A percentile compares a stretch with the other conserved stretches of the same genome.
phyloP scores from a whole-genome alignment of 106 monocot species.

The Dactylorhiza incarnata region DNA sequence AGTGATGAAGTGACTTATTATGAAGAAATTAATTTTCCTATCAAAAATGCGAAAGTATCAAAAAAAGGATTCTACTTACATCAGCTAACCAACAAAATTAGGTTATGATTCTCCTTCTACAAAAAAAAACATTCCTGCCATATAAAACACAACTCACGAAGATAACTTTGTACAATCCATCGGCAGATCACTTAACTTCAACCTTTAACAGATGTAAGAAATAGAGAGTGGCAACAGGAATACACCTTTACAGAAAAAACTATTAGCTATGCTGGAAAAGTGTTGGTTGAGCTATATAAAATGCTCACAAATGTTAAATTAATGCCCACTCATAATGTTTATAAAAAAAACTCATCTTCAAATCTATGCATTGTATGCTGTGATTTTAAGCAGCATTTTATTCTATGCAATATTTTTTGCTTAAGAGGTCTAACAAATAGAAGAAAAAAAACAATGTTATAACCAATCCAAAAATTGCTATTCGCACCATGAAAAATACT shows the following conservation, averaged over 20 bases:
- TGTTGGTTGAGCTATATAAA: too few species aligned
- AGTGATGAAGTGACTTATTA: neutral
- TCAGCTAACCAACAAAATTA: neutral
- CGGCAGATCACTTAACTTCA: neutral
- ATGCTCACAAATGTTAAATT: too few species aligned
- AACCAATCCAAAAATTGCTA: too few species aligned
- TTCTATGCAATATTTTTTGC: too few species aligned
- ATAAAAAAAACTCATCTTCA: too few species aligned
- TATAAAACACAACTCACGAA: neutral
- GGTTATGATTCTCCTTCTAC: neutral
- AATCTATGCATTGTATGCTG: too few species aligned
- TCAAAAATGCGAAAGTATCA: neutral
- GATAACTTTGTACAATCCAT: neutral
- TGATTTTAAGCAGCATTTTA: too few species aligned
- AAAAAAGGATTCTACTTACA: neutral
- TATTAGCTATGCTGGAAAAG: too few species aligned
- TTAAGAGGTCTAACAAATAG: too few species aligned
- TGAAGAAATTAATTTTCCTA: neutral
- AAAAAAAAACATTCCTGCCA: neutral
- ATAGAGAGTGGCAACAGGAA: neutral
- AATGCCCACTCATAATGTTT: too few species aligned
- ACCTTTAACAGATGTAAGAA: neutral
- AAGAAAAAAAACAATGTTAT: too few species aligned
- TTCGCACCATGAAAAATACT: too few species aligned
- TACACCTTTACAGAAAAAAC: neutral